A percentile compares a stretch with the other conserved stretches of the same genome.
These are phyloP conservation scores for Colletotrichum destructivum DNA, from an alignment of 2,329 filamentous ascomycete genomes.

Conservation along the genomic window DNA sequence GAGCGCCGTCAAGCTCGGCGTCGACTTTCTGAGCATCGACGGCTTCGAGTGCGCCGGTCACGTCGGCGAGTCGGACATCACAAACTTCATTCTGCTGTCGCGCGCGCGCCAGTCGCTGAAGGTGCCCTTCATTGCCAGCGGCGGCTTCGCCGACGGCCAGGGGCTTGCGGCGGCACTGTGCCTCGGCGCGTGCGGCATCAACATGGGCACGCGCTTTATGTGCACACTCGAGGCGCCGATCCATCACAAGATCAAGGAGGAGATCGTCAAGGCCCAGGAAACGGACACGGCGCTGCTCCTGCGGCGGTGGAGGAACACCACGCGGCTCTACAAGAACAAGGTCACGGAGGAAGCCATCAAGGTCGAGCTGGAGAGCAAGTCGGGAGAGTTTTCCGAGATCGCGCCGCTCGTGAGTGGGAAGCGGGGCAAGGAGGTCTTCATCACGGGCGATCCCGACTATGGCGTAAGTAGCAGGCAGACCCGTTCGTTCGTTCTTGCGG, in stretches of 20 bases:
- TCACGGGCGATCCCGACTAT: constrained; percentile 91
- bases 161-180: constrained; percentile 92
- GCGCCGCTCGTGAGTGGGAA: constrained; percentile 91
- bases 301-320: constrained; percentile 93
- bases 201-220: constrained; percentile 99
- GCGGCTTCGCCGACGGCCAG: constrained; percentile 95
- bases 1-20: constrained; percentile 92
- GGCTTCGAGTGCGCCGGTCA: constrained; percentile 97
- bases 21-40: constrained; percentile 97
- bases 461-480: constrained; percentile 74
- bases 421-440: constrained; percentile 90
- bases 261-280: constrained; percentile 90
- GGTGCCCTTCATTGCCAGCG: constrained; percentile 94
- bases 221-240: constrained; percentile 94
- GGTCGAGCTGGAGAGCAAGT: constrained; percentile 86
- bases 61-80: constrained; percentile 89
- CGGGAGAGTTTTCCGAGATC: constrained; percentile 91
- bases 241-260: constrained; percentile 92
- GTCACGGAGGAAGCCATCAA: constrained; percentile 84
- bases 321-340: constrained; percentile 90
- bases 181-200: constrained; percentile 93
- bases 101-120: constrained; percentile 86
- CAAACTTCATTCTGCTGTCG: constrained; percentile 90
- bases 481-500: not conserved
- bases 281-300: constrained; percentile 92